phyloP scores from a whole-genome alignment of 192 early-diverging fungal species.

The Coemansia guatemalensis region DNA sequence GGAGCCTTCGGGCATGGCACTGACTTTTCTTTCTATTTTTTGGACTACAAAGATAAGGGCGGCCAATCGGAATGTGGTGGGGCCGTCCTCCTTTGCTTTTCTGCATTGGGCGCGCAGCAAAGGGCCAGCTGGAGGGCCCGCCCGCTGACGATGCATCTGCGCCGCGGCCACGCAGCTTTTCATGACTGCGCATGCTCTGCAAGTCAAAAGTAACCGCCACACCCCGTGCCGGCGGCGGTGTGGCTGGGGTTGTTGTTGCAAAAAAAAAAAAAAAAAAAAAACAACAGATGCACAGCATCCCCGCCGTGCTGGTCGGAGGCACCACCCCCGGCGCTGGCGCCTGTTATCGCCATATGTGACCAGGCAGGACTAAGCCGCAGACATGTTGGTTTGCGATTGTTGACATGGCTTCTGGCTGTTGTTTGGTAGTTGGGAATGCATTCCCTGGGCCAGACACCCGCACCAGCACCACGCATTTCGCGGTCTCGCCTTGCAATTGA shows the following conservation, averaged over 20 bases:
- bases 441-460: neutral
- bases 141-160: neutral
- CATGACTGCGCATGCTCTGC: neutral
- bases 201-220: conserved; percentile 14
- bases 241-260: conserved; percentile 14
- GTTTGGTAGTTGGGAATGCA: neutral
- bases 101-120: neutral
- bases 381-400: neutral
- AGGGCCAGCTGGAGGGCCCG: neutral
- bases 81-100: neutral
- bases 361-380: neutral
- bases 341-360: neutral
- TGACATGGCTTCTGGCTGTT: neutral
- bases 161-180: neutral
- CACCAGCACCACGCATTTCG: neutral
- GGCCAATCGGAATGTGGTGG: neutral
- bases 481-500: neutral
- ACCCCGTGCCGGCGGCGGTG: neutral
- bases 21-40: neutral
- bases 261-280: no score
- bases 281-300: conserved; percentile 9
- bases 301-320: neutral
- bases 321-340: neutral
- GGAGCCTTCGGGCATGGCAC: no score
- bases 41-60: neutral